A percentile compares a stretch with the other conserved stretches of the same genome.
Conservation (phyloP, 345 rosid genomes). For the Mallotus nudiflorus region DNA sequence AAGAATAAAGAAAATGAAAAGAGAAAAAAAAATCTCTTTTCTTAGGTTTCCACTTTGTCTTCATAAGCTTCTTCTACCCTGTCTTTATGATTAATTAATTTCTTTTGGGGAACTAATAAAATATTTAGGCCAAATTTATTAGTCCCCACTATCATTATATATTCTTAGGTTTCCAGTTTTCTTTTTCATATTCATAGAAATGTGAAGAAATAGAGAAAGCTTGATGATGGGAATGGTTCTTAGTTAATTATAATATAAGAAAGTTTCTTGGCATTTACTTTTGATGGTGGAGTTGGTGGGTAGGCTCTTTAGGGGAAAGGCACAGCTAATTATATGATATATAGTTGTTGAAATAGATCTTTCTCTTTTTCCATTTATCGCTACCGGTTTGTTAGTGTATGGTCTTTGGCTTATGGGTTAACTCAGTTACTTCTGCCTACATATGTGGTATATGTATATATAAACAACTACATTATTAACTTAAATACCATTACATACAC, state of each 20-base stretch:
- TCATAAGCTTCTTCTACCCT: constrained; percentile 33
- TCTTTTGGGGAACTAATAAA: not conserved
- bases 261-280: constrained; percentile 39
- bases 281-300: constrained; percentile 45
- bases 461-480: no score
- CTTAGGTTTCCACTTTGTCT: constrained; percentile 22
- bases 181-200: not conserved
- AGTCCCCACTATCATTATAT: constrained; percentile 34
- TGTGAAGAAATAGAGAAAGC: not conserved
- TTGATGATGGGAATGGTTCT: not conserved
- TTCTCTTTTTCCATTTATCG: constrained; percentile 15
- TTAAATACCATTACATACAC: no score
- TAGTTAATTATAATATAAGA: constrained; percentile 8
- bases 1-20: not conserved
- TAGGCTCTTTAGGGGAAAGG: constrained; percentile 34
- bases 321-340: constrained; percentile 31
- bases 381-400: not conserved
- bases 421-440: no score
- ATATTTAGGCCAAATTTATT: not conserved
- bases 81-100: not conserved
- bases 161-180: not conserved
- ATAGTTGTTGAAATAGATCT: constrained; percentile 35
- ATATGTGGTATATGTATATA: no score
- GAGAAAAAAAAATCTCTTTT: not conserved
- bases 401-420: not conserved